Evolutionary conservation across 257 asterid genomes (phyloP).

Genomic region (Echium plantagineum): DNA sequence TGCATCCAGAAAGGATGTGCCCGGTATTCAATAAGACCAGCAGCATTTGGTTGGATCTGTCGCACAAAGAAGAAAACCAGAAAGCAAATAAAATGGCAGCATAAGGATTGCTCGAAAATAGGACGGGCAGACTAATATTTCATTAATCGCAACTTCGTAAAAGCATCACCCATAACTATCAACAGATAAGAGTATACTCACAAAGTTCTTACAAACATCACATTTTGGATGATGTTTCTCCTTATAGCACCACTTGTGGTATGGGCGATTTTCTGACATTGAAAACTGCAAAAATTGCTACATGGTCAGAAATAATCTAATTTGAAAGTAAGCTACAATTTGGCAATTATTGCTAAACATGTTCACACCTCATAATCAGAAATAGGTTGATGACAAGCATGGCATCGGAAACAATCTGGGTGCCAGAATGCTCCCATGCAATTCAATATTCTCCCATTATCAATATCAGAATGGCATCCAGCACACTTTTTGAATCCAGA

Average conservation of each 20-base stretch:
- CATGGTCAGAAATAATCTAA: background rate
- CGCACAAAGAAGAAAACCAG: too few species aligned
- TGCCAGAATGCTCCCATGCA: constrained; percentile 98
- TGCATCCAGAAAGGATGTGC: constrained; percentile 99
- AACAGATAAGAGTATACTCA: constrained; percentile 26
- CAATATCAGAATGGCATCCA: constrained; percentile 84
- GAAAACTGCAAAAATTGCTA: constrained; percentile 51
- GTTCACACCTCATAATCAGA: constrained; percentile 78
- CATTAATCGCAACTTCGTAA: background rate
- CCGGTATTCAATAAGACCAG: constrained; percentile 90
- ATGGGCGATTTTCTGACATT: constrained; percentile 69
- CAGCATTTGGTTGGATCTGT: constrained; percentile 76
- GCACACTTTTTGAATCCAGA: constrained; percentile 60
- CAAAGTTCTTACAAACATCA: constrained; percentile 88
- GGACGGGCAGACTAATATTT: too few species aligned
- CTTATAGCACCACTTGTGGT: constrained; percentile 89
- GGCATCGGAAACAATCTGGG: constrained; percentile 93
- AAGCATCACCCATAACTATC: background rate
- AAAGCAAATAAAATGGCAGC: too few species aligned
- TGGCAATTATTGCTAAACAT: constrained; percentile 8
- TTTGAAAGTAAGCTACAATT: constrained; percentile 2
- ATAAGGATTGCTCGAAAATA: background rate
- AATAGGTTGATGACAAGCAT: constrained; percentile 67
- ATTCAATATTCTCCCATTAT: constrained; percentile 78
- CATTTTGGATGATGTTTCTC: constrained; percentile 93